Evolutionary conservation across 768 basidiomycete genomes (phyloP).

Genomic region (Mycena galopus): DNA sequence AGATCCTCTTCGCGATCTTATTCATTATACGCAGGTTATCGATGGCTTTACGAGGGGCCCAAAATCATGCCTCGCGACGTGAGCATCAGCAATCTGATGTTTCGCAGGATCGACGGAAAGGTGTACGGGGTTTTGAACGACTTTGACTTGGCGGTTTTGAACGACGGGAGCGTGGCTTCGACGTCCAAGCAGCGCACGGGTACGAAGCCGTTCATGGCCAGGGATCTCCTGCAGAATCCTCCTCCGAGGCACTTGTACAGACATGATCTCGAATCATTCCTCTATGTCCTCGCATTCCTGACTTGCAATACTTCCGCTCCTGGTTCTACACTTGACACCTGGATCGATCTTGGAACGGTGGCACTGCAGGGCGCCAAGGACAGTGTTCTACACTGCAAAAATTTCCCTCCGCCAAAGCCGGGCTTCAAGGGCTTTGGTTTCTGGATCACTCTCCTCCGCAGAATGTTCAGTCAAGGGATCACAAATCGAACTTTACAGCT

Average conservation of each 20-base stretch:
- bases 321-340: not conserved
- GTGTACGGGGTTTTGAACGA: constrained; percentile 8
- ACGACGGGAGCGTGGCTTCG: not conserved
- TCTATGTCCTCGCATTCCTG: constrained; percentile 40
- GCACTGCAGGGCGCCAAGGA: not conserved
- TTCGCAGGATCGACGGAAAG: not conserved
- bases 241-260: constrained; percentile 40
- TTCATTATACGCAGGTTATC: too few species aligned
- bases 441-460: too few species aligned
- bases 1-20: too few species aligned
- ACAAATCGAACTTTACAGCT: too few species aligned
- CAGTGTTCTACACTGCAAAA: too few species aligned
- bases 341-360: not conserved
- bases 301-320: not conserved
- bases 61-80: not conserved
- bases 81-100: not conserved
- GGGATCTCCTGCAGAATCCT: constrained; percentile 38
- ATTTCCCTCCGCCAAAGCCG: too few species aligned
- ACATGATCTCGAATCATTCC: constrained; percentile 44
- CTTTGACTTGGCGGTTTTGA: not conserved
- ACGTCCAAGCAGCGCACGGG: constrained; percentile 42
- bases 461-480: too few species aligned
- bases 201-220: constrained; percentile 47
- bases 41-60: constrained; percentile 5
- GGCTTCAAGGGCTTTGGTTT: too few species aligned